Conservation (phyloP, 2,329 filamentous ascomycete genomes). For the Penicillium sp. region DNA sequence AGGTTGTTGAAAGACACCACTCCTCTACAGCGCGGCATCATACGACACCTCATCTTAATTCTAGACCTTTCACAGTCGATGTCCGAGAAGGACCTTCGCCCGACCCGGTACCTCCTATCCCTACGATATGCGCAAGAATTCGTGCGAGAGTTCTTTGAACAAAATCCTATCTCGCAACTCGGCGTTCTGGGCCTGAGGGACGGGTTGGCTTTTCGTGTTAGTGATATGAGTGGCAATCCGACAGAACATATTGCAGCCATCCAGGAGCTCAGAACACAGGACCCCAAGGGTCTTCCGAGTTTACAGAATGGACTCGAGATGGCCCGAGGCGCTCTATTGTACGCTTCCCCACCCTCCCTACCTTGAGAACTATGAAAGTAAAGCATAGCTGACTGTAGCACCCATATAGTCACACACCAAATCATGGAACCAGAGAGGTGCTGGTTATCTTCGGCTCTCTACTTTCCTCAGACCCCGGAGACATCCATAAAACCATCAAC, state of each 20-base stretch:
- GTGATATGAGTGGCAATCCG: constrained; percentile 89
- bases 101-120: constrained; percentile 80
- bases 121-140: constrained; percentile 85
- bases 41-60: constrained; percentile 90
- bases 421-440: constrained; percentile 90
- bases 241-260: constrained; percentile 83
- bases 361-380: neutral
- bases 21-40: constrained; percentile 93
- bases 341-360: constrained; percentile 33
- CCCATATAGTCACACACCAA: constrained; percentile 74
- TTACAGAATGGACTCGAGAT: constrained; percentile 96
- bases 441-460: constrained; percentile 91
- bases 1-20: constrained; percentile 91
- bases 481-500: constrained; percentile 88
- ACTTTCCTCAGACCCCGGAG: constrained; percentile 86
- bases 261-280: constrained; percentile 65
- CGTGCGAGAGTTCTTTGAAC: constrained; percentile 93
- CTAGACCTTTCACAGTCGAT: constrained; percentile 93
- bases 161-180: constrained; percentile 96
- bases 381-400: constrained; percentile 5
- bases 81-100: constrained; percentile 91
- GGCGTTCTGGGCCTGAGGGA: constrained; percentile 93
- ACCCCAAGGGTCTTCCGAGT: constrained; percentile 76
- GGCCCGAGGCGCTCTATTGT: constrained; percentile 89
- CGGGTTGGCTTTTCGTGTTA: constrained; percentile 82